phyloP scores from a whole-genome alignment of 2,329 filamentous ascomycete genomes.

The Aspergillus sp. region DNA sequence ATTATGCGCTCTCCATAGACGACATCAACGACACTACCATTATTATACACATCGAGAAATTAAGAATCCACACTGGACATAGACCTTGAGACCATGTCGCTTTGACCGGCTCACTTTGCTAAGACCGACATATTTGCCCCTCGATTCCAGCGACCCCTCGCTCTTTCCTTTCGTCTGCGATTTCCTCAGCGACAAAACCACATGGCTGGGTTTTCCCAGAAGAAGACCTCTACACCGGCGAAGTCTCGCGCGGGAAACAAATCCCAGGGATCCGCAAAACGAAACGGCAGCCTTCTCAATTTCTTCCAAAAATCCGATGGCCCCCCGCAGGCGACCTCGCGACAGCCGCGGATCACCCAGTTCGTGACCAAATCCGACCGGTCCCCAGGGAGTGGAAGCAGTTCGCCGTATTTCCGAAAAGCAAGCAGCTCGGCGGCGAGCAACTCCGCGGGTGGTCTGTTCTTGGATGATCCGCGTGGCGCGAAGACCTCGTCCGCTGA shows the following conservation, averaged over 20 bases:
- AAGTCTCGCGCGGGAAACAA: constrained; percentile 14
- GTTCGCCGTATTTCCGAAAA: constrained; percentile 13
- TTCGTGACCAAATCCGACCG: constrained; percentile 31
- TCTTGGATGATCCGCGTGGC: constrained; percentile 35
- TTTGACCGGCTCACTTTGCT: no score
- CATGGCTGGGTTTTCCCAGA: constrained; percentile 26
- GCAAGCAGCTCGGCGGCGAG: constrained; percentile 8
- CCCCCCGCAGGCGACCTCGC: constrained; percentile 46
- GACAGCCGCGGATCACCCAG: constrained; percentile 56
- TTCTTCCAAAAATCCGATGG: constrained; percentile 72
- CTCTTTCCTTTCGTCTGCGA: not conserved
- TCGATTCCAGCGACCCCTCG: not conserved
- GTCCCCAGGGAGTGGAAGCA: constrained; percentile 24
- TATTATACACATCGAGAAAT: not conserved
- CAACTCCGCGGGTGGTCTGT: constrained; percentile 27
- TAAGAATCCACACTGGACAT: not conserved
- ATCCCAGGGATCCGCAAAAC: constrained; percentile 22
- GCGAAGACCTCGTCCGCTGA: constrained; percentile 5
- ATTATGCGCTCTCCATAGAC: not conserved
- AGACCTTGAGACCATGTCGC: no score
- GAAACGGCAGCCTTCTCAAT: constrained; percentile 67
- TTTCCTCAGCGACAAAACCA: not conserved
- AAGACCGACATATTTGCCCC: no score
- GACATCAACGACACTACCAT: not conserved
- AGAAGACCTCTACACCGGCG: constrained; percentile 26